A percentile compares a stretch with the other conserved stretches of the same genome.
phyloP scores from a whole-genome alignment of 1,284 basidiomycete genomes.

The Cutaneotrichosporon spelunceum region DNA sequence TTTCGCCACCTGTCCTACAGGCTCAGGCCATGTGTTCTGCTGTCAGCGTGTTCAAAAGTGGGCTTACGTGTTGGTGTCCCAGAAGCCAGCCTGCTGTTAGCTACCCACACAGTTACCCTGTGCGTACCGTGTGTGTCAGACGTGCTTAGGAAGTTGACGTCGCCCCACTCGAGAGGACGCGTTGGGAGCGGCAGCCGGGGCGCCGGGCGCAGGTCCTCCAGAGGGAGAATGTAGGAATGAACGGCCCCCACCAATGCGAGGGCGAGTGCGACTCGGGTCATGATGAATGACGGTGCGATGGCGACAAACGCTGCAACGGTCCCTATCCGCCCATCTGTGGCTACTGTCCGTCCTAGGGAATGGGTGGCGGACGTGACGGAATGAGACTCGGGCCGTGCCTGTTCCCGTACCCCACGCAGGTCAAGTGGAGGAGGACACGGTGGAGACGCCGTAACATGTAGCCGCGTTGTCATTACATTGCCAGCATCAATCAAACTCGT shows the following conservation, averaged over 20 bases:
- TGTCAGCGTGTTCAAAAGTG: conserved; percentile 19
- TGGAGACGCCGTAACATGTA: not conserved
- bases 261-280: not conserved
- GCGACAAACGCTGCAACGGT: not conserved
- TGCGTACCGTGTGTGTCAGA: conserved; percentile 50
- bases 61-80: conserved; percentile 50
- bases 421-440: not conserved
- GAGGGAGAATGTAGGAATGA: not conserved
- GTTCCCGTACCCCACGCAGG: not conserved
- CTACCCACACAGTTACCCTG: not conserved
- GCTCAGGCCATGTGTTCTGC: conserved; percentile 51
- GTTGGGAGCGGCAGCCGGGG: conserved; percentile 37
- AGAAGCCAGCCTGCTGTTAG: conserved; percentile 44
- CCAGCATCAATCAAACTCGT: too few relatives aligned
- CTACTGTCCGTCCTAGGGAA: not conserved
- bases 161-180: conserved; percentile 45
- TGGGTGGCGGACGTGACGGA: conserved; percentile 1
- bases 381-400: not conserved
- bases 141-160: conserved; percentile 50
- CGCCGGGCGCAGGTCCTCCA: not conserved
- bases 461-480: not conserved
- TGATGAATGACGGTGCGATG: not conserved
- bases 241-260: not conserved
- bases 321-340: not conserved
- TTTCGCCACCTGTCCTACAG: conserved; percentile 32